A percentile compares a stretch with the other conserved stretches of the same genome.
Evolutionary conservation across 176 grass and related monocot species (phyloP).

Genomic region (Saccharum spontaneum): DNA sequence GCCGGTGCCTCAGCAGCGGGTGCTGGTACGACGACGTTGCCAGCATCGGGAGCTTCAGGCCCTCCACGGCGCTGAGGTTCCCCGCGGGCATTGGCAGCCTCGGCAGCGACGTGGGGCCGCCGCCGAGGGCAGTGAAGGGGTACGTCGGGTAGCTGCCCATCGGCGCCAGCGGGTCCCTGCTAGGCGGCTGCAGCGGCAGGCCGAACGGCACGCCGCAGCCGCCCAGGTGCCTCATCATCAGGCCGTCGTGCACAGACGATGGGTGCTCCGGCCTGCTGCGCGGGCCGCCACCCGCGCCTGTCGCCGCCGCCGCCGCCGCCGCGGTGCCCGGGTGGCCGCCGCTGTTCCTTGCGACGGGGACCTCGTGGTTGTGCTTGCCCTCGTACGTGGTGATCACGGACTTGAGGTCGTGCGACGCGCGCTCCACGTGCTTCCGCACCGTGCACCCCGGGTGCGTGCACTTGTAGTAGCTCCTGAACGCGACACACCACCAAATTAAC

Average conservation of each 20-base stretch:
- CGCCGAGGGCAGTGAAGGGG: conserved; percentile 17
- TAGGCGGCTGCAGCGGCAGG: conserved; percentile 33
- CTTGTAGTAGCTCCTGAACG: conserved; percentile 74
- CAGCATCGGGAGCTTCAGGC: conserved; percentile 44
- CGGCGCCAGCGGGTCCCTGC: conserved; percentile 50
- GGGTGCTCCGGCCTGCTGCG: conserved; percentile 33
- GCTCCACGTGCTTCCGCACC: conserved; percentile 75
- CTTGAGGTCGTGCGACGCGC: conserved; percentile 68
- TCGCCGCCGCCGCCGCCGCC: not conserved
- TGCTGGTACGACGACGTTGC: conserved; percentile 26
- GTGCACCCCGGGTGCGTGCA: conserved; percentile 62
- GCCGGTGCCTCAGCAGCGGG: conserved; percentile 42
- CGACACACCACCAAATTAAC: not conserved
- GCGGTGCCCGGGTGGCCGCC: conserved; percentile 39
- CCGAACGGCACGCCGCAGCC: conserved; percentile 34
- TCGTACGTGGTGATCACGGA: conserved; percentile 79
- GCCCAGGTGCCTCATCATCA: conserved; percentile 38
- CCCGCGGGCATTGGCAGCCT: conserved; percentile 49
- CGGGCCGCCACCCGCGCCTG: not conserved
- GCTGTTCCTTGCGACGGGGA: conserved; percentile 58
- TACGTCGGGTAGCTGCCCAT: conserved; percentile 44
- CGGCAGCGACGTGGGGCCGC: conserved; percentile 6
- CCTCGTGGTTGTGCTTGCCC: conserved; percentile 80
- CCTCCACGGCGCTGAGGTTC: conserved; percentile 23
- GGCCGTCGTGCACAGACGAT: conserved; percentile 32